phyloP scores from a whole-genome alignment of 2,329 filamentous ascomycete genomes.

The Uncinocarpus reesii region DNA sequence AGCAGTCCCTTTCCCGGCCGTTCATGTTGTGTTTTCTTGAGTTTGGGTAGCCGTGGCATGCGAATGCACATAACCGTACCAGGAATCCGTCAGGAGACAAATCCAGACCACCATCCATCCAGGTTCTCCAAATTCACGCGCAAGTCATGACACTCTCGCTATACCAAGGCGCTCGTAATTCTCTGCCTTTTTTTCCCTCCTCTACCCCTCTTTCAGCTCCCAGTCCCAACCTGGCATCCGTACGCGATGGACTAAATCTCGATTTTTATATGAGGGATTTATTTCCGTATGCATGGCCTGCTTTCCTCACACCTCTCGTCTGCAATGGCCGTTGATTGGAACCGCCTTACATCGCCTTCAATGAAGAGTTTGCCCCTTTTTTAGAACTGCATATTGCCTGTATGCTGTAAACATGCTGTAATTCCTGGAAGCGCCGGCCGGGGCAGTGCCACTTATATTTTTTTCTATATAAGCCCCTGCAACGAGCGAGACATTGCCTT shows the following conservation, averaged over 20 bases:
- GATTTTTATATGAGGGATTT: conserved; percentile 9
- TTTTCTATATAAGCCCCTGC: conserved; percentile 11
- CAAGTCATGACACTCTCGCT: not conserved
- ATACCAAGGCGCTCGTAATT: not conserved
- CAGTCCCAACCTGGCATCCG: conserved; percentile 3
- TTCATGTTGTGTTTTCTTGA: too few species aligned
- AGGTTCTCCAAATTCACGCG: not conserved
- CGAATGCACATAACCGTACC: too few species aligned
- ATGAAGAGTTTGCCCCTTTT: not conserved
- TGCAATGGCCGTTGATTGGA: not conserved
- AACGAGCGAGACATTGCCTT: not conserved
- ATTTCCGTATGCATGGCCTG: conserved; percentile 4
- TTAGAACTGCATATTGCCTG: not conserved
- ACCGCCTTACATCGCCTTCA: not conserved
- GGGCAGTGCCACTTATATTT: not conserved
- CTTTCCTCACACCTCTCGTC: not conserved
- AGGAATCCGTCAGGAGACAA: too few species aligned
- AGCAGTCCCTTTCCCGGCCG: too few species aligned
- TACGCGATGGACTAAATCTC: conserved; percentile 3
- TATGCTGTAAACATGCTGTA: not conserved
- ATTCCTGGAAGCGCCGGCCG: not conserved
- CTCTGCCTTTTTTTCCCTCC: not conserved
- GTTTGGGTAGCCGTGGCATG: too few species aligned
- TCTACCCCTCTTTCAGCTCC: not conserved
- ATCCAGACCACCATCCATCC: too few species aligned